Evolutionary conservation across 352 stramenopile genomes (phyloP), one percentile per base, ranked within the genome.

Genomic region (Phytophthora meadii): DNA sequence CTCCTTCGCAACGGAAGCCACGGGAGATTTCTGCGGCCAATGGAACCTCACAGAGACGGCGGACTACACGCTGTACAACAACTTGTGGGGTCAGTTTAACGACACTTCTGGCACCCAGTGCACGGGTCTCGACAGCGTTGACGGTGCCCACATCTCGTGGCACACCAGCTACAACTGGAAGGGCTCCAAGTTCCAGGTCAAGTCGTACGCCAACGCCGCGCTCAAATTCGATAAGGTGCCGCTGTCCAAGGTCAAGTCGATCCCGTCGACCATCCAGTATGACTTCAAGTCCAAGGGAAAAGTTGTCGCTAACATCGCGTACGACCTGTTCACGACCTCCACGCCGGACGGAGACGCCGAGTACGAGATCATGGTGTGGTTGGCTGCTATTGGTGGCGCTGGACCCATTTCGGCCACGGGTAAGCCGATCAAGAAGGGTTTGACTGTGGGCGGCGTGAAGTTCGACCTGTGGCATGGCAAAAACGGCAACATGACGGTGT

Each of bases 21-120:
- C 30, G 9, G 41, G 25, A 9, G 17, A n/a, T 30, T 50, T 50
- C 44, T 36, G 11, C 11, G 44, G 44, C 5, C 22, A 10, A 24
- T 74, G 63, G 63, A 47, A 63, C 41, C 46, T 50, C 19, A 46
- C 42, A 9, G 57, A 61, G 17, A 59, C 58, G 6, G 61, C 60
- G 19, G 61, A 78, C 59, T 81, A 72, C 66, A 81, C 64, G 40
- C 19, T 78, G 12, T 81, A 77, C 70, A 79, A 78, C 66, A 68
- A 81, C 50, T 54, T 81, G 12, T 81, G 73, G 70, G 66, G 66
- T 42, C 41, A 48, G 14, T 39, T 53, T 34, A 42, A 68, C 5
- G 65, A 71, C 30, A 61, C 69, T 0, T 66, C 62, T 10, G 69
- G 73, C 37, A 65, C 53, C 52, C 70, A 81, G 53, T 81, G 73